Percentiles rank a stretch among this genome's conserved stretches.
phyloP scores from a whole-genome alignment of 1,284 basidiomycete species.

The Puccinia coronata region DNA sequence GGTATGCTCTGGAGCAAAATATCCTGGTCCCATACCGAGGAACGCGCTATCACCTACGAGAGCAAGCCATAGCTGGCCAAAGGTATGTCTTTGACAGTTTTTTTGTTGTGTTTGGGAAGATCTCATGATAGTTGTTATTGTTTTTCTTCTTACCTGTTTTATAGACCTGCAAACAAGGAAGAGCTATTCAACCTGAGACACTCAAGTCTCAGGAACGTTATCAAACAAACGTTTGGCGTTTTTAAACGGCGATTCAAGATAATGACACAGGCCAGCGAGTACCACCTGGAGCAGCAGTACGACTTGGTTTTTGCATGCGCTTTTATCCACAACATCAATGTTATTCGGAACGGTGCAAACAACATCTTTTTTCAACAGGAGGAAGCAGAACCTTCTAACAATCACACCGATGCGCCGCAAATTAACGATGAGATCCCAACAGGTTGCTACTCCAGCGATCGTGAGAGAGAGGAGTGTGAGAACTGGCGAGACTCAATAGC shows the following conservation, averaged over 20 bases:
- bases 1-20: slow-evolving; percentile 57
- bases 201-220: too few relatives aligned
- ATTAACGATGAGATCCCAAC: neutral
- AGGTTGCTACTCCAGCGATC: neutral
- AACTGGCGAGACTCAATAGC: slow-evolving; percentile 3
- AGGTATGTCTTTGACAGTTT: neutral
- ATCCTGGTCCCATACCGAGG: slow-evolving; percentile 58
- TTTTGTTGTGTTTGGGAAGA: neutral
- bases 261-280: too few relatives aligned
- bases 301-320: neutral
- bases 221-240: too few relatives aligned
- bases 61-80: slow-evolving; percentile 44
- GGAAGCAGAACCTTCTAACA: neutral
- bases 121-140: too few relatives aligned
- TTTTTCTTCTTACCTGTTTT: neutral
- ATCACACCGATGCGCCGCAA: neutral
- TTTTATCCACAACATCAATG: slow-evolving; percentile 2
- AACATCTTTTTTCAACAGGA: neutral
- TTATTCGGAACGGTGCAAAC: neutral
- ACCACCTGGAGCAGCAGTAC: too few relatives aligned
- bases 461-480: neutral
- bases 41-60: slow-evolving; percentile 53
- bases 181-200: slow-evolving; percentile 50
- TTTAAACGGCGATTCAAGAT: too few relatives aligned
- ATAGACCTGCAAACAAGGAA: slow-evolving; percentile 45